phyloP scores from a whole-genome alignment of 2,329 filamentous ascomycete species.

The Hortaea werneckii region DNA sequence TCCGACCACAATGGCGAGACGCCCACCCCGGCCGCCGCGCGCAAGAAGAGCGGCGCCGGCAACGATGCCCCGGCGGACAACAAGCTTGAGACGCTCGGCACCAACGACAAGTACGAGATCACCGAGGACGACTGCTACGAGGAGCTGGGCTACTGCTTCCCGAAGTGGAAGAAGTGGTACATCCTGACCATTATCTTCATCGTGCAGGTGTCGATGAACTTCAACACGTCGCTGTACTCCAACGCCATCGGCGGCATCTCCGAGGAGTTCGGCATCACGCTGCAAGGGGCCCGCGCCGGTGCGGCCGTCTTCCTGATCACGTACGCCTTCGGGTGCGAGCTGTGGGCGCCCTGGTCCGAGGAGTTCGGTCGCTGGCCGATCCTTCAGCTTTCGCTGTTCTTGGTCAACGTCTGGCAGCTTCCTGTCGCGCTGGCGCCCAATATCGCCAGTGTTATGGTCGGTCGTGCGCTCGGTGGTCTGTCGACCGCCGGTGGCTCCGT shows the following conservation, averaged over 20 bases:
- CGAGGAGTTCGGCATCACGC: slow-evolving; percentile 37
- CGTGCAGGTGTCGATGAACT: slow-evolving; percentile 49
- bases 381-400: slow-evolving; percentile 40
- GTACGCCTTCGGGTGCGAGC: slow-evolving; percentile 42
- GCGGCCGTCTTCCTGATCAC: slow-evolving; percentile 42
- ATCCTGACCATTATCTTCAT: slow-evolving; percentile 43
- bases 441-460: slow-evolving; percentile 37
- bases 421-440: slow-evolving; percentile 38
- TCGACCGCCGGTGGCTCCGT: slow-evolving; percentile 56
- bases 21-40: neutral
- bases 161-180: slow-evolving; percentile 44
- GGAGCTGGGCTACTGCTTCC: slow-evolving; percentile 39
- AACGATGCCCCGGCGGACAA: slow-evolving; percentile 8
- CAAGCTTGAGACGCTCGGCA: slow-evolving; percentile 20
- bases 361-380: slow-evolving; percentile 45
- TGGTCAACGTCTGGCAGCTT: slow-evolving; percentile 47
- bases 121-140: slow-evolving; percentile 42
- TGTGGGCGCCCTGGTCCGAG: slow-evolving; percentile 46
- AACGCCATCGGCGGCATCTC: slow-evolving; percentile 37
- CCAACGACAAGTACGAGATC: slow-evolving; percentile 38
- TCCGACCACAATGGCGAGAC: slow-evolving; percentile 11
- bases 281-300: slow-evolving; percentile 38
- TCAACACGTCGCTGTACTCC: slow-evolving; percentile 47
- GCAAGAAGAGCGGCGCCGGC: neutral
- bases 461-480: slow-evolving; percentile 44